Percentiles rank a stretch among this genome's conserved stretches.
phyloP scores from a whole-genome alignment of 257 asterid species.

The Capsicum chinense region DNA sequence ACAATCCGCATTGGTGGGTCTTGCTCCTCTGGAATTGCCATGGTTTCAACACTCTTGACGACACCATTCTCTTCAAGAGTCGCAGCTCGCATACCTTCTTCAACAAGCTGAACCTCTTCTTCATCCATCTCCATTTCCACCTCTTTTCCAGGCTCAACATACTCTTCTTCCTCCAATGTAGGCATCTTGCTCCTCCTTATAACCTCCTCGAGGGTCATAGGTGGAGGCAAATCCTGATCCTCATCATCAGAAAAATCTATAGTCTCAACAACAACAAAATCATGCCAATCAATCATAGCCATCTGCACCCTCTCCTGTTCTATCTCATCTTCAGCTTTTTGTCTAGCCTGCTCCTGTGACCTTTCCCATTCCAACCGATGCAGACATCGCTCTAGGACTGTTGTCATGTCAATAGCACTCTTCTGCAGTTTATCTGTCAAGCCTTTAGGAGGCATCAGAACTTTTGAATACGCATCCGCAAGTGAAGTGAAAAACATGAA shows the following conservation, averaged over 20 bases:
- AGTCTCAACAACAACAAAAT: constrained; percentile 89
- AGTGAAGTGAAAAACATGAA: constrained; percentile 92
- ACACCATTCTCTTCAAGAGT: constrained; percentile 72
- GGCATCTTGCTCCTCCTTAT: constrained; percentile 92
- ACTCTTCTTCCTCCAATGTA: constrained; percentile 67
- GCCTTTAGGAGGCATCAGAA: constrained; percentile 83
- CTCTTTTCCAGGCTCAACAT: constrained; percentile 86
- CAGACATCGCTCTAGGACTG: constrained; percentile 83
- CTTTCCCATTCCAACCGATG: constrained; percentile 96
- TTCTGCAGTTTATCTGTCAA: constrained; percentile 68
- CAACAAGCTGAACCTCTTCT: constrained; percentile 92
- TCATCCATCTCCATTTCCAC: constrained; percentile 99
- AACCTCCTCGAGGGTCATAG: constrained; percentile 97
- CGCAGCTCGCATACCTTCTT: constrained; percentile 93
- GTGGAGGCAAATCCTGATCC: constrained; percentile 95
- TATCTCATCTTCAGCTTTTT: constrained; percentile 91
- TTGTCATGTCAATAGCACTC: constrained; percentile 81
- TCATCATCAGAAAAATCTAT: constrained; percentile 96
- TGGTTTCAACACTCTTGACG: constrained; percentile 51
- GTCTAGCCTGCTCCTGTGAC: constrained; percentile 94
- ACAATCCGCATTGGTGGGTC: constrained; percentile 95
- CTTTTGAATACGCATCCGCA: constrained; percentile 94
- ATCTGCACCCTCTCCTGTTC: constrained; percentile 87
- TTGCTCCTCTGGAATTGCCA: constrained; percentile 55
- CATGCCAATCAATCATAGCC: constrained; percentile 99